These are phyloP conservation scores for Epichloe sylvatica DNA, from an alignment of 2,329 filamentous ascomycete species.

Conservation along the genomic window DNA sequence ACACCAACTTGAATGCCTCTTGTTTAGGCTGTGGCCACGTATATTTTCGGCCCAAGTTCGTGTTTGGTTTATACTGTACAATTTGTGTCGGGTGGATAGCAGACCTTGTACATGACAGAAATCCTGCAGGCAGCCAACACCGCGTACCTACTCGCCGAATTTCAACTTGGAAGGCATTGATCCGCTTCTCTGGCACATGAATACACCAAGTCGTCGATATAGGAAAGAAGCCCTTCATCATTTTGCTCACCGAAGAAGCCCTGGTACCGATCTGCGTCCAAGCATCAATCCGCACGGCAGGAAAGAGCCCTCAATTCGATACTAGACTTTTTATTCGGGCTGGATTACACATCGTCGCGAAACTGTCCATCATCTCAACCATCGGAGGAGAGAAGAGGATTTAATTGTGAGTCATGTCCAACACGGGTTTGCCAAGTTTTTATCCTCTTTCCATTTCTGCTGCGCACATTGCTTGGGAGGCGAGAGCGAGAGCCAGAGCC, in stretches of 20 bases:
- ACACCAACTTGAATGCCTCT: background rate
- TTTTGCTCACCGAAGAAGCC: background rate
- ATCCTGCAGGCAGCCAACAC: background rate
- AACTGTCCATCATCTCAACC: background rate
- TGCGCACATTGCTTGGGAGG: too few relatives aligned
- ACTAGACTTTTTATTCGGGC: background rate
- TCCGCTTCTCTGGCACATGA: background rate
- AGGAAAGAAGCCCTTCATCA: background rate
- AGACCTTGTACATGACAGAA: background rate
- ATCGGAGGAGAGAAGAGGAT: background rate
- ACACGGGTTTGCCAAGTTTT: background rate
- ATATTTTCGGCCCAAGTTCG: conserved; percentile 3
- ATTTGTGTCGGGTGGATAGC: background rate
- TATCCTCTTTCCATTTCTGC: background rate
- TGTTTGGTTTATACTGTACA: conserved; percentile 1
- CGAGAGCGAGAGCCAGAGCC: too few relatives aligned
- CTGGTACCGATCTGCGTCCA: background rate
- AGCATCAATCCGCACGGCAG: background rate
- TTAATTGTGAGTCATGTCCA: background rate
- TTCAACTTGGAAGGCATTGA: background rate
- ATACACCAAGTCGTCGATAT: background rate
- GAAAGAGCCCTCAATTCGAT: background rate
- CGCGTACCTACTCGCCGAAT: background rate
- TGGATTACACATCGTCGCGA: background rate
- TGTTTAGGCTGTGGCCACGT: conserved; percentile 2